Evolutionary conservation across 805 yeast species (phyloP).

Genomic region (Yarrowia sp.): DNA sequence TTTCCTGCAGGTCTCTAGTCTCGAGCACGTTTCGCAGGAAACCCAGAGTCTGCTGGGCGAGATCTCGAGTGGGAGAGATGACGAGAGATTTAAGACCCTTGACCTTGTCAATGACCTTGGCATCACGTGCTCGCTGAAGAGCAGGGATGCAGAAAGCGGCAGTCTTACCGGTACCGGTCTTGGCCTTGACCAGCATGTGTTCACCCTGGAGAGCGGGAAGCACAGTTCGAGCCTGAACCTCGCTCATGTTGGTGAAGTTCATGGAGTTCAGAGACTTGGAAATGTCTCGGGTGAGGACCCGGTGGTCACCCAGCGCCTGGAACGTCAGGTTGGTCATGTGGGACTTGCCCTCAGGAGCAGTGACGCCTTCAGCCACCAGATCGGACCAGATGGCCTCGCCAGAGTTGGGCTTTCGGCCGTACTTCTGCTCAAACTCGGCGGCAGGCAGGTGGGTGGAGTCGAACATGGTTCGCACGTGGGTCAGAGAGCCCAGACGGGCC

Average conservation of each 20-base stretch:
- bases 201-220: slow-evolving; percentile 75
- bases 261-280: slow-evolving; percentile 11
- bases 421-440: slow-evolving; percentile 14
- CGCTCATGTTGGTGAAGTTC: slow-evolving; percentile 48
- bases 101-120: slow-evolving; percentile 48
- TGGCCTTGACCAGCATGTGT: slow-evolving; percentile 85
- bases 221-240: slow-evolving; percentile 52
- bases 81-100: slow-evolving; percentile 66
- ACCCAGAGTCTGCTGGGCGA: slow-evolving; percentile 79
- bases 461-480: slow-evolving; percentile 34
- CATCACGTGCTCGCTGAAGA: slow-evolving; percentile 60
- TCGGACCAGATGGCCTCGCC: slow-evolving; percentile 35
- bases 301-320: slow-evolving; percentile 18
- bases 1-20: slow-evolving; percentile 48
- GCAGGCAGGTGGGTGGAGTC: slow-evolving; percentile 25
- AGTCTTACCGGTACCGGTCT: slow-evolving; percentile 96
- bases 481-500: not conserved
- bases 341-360: slow-evolving; percentile 24
- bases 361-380: slow-evolving; percentile 20
- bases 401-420: slow-evolving; percentile 13
- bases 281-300: slow-evolving; percentile 22
- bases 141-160: slow-evolving; percentile 86
- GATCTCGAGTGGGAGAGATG: slow-evolving; percentile 89
- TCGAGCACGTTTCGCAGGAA: slow-evolving; percentile 61
- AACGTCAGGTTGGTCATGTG: slow-evolving; percentile 37